Conservation (phyloP, 2,329 filamentous ascomycete genomes). For the Tympanopsis confertula region DNA sequence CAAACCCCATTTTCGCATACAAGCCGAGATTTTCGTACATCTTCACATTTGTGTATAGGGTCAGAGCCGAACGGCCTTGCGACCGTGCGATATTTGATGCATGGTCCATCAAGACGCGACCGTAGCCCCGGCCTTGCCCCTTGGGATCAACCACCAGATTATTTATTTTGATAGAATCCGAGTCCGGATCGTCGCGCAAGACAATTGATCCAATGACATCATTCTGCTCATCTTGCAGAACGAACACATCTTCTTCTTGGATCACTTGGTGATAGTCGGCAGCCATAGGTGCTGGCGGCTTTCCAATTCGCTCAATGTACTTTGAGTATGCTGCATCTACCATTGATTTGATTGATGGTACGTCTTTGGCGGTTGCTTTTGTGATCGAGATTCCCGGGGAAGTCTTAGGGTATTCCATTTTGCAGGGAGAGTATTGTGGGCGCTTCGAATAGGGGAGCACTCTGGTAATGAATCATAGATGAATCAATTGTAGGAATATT, state of each 20-base stretch:
- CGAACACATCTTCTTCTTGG: constrained; percentile 10
- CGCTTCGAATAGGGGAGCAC: too few relatives aligned
- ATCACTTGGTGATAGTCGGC: constrained; percentile 17
- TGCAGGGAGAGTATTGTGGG: too few relatives aligned
- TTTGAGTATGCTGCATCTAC: constrained; percentile 17
- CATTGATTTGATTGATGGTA: constrained; percentile 16
- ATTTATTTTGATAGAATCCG: constrained; percentile 7
- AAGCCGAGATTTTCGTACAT: constrained; percentile 10
- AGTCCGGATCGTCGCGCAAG: constrained; percentile 3
- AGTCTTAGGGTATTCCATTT: too few relatives aligned
- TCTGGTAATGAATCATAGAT: too few relatives aligned
- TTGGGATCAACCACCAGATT: constrained; percentile 10
- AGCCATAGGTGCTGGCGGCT: constrained; percentile 21
- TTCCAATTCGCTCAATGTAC: constrained; percentile 20
- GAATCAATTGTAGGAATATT: too few relatives aligned
- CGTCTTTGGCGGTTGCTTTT: too few relatives aligned
- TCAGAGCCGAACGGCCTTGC: constrained; percentile 5
- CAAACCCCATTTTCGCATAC: constrained; percentile 15
- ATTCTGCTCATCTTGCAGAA: constrained; percentile 6
- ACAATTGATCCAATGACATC: constrained; percentile 16
- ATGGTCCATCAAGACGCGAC: constrained; percentile 9
- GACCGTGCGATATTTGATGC: constrained; percentile 6
- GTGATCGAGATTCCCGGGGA: too few relatives aligned
- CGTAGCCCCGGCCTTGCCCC: constrained; percentile 9
- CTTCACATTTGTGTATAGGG: constrained; percentile 9